Evolutionary conservation across 768 basidiomycete genomes (phyloP), one percentile per base, ranked within the genome.

Genomic region (Wakefieldia striispora): DNA sequence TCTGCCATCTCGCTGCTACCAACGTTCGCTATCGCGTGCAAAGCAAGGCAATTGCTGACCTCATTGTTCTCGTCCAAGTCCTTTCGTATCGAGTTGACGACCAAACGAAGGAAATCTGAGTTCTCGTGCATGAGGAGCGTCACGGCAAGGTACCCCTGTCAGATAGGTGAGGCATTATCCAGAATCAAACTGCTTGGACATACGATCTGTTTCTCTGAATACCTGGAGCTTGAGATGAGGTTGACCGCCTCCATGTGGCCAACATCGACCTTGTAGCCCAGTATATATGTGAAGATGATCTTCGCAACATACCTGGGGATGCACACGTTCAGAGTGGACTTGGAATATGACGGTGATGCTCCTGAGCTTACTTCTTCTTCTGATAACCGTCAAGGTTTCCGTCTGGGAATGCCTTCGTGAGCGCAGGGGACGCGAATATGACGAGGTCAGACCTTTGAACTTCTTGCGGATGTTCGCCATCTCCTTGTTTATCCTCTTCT

Each of bases 231-330:
- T 23, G 95, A 90, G 57, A 99, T 97, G 56, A 99, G 79, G 68
- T 99, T 98, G 57, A 98, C 93, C 21, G 97, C 95, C 64, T 98
- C 95, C 95, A 98, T 97, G 69, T 98, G 97, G 14, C 97, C 97
- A 19, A 98, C 83, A 66, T 99, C 97, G 59, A 98, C 94, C 71
- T 97, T 95, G 76, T 99, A 99, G 37, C 97, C 97, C 51, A 99
- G 76, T 61, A 99, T 99, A 64, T 97, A 98, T 6, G 97, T 97
- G 75, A 98, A 99, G 53, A 98, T 88, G 61, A 99, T 95, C 75
- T 99, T 98, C 50, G 94, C 91, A 37, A 98, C 91, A 78, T 97
- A 98, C 83, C 90, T 91, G 49, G 43, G 38, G 53, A 37, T 19
- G 38, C 39, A 20, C 33, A 24, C 21, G 31, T 62, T 60, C 41